phyloP scores from a whole-genome alignment of 2,329 filamentous ascomycete genomes.

The Kalmusia sp. region DNA sequence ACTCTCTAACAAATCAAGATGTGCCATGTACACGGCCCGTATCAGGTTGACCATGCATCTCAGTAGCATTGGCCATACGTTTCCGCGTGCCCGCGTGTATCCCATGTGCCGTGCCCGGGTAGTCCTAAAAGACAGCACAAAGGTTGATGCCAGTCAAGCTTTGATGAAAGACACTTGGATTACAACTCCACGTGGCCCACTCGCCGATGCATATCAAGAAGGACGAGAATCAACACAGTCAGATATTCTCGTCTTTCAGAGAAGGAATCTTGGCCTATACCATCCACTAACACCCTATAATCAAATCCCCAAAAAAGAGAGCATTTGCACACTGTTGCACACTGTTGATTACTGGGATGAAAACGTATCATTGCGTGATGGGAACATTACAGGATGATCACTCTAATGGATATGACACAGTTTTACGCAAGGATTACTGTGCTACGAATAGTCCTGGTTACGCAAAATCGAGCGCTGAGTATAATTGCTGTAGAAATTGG shows the following conservation, averaged over 20 bases:
- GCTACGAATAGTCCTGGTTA: constrained; percentile 46
- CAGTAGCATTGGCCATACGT: not conserved
- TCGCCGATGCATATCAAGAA: not conserved
- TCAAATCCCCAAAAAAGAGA: constrained; percentile 13
- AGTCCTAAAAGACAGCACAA: not conserved
- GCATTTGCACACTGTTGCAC: constrained; percentile 43
- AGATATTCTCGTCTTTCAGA: not conserved
- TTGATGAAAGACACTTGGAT: not conserved
- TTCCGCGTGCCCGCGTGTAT: too few species aligned
- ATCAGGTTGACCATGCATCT: too few species aligned
- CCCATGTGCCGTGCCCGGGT: not conserved
- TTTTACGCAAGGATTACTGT: constrained; percentile 39
- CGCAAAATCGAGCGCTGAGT: constrained; percentile 24
- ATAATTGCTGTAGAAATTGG: constrained; percentile 3
- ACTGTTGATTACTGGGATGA: constrained; percentile 40
- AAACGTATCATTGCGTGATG: constrained; percentile 44
- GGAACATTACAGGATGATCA: constrained; percentile 41
- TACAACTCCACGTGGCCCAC: not conserved
- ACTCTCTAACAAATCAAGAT: too few species aligned
- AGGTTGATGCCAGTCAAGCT: not conserved
- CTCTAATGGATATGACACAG: constrained; percentile 39
- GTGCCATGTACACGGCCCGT: too few species aligned
- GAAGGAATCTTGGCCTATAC: not conserved
- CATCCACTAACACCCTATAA: not conserved
- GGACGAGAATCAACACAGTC: not conserved